These are phyloP conservation scores for Orbilia quercus DNA, from an alignment of 2,329 filamentous ascomycete species.

Conservation along the genomic window DNA sequence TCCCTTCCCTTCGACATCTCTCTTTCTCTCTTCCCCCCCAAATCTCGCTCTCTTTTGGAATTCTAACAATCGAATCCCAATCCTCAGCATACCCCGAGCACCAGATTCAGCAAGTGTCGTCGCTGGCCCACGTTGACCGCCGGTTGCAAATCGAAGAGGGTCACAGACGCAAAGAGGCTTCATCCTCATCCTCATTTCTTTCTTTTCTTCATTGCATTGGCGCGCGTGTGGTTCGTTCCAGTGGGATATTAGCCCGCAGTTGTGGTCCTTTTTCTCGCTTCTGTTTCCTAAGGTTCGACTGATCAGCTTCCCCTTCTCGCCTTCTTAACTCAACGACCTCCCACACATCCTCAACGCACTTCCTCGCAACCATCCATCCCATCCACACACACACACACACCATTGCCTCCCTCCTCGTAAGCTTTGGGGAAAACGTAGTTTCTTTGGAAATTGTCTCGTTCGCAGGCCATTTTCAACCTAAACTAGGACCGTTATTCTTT, in stretches of 20 bases:
- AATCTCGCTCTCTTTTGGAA: constrained; percentile 17
- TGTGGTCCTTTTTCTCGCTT: constrained; percentile 52
- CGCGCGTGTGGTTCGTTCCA: constrained; percentile 38
- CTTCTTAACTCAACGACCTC: constrained; percentile 50
- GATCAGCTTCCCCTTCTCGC: constrained; percentile 54
- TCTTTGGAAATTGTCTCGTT: constrained; percentile 26
- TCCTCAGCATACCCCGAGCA: constrained; percentile 16
- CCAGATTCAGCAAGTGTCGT: too few relatives aligned
- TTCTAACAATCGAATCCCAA: constrained; percentile 18
- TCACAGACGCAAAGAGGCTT: constrained; percentile 25
- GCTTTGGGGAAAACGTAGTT: constrained; percentile 40
- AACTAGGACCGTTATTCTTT: constrained; percentile 29
- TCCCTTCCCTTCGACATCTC: constrained; percentile 42
- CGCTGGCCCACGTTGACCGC: constrained; percentile 8
- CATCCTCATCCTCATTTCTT: constrained; percentile 1
- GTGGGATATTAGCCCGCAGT: not conserved
- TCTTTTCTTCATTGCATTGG: constrained; percentile 24
- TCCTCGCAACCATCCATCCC: constrained; percentile 17
- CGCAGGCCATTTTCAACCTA: constrained; percentile 14
- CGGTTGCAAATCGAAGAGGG: constrained; percentile 38
- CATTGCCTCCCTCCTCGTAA: constrained; percentile 9
- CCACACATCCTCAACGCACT: constrained; percentile 55
- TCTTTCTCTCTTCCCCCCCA: too few relatives aligned
- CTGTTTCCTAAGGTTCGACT: constrained; percentile 42
- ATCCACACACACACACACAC: constrained; percentile 19